Percentiles rank a stretch among this genome's conserved stretches.
phyloP scores from a whole-genome alignment of 1,139 yeast species.

The Pichia sp. region DNA sequence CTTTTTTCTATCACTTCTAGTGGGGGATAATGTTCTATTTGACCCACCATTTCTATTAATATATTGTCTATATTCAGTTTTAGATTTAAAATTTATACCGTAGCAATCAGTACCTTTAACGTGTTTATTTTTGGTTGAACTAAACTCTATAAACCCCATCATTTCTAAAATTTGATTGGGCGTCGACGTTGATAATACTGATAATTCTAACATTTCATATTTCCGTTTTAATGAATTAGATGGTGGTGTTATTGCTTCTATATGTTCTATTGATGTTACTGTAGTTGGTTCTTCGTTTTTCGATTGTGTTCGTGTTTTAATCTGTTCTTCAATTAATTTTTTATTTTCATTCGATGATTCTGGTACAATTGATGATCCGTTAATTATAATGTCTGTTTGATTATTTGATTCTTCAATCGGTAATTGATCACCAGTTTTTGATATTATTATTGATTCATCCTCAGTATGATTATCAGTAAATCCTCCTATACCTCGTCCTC shows the following conservation, averaged over 20 bases:
- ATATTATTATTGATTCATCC: not conserved
- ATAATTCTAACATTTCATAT: not conserved
- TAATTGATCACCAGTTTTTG: not conserved
- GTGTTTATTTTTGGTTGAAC: conserved; percentile 55
- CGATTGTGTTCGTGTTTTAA: not conserved
- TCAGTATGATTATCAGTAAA: not conserved
- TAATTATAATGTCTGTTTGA: not conserved
- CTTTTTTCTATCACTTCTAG: conserved; percentile 23
- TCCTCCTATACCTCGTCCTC: not conserved
- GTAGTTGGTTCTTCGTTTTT: not conserved
- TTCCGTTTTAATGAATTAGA: not conserved
- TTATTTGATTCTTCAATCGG: not conserved
- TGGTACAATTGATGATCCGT: not conserved
- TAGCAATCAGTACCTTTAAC: conserved; percentile 48
- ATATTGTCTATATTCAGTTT: conserved; percentile 54
- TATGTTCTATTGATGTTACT: not conserved
- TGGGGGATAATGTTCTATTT: conserved; percentile 55
- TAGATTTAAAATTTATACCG: conserved; percentile 35
- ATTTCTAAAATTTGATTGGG: conserved; percentile 24
- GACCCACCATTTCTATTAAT: conserved; percentile 61
- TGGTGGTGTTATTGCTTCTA: not conserved
- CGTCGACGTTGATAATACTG: not conserved
- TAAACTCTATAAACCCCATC: conserved; percentile 65
- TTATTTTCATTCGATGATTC: not conserved
- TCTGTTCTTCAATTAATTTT: not conserved